These are phyloP conservation scores for Mentha longifolia DNA, from an alignment of 257 asterid species.

Conservation along the genomic window DNA sequence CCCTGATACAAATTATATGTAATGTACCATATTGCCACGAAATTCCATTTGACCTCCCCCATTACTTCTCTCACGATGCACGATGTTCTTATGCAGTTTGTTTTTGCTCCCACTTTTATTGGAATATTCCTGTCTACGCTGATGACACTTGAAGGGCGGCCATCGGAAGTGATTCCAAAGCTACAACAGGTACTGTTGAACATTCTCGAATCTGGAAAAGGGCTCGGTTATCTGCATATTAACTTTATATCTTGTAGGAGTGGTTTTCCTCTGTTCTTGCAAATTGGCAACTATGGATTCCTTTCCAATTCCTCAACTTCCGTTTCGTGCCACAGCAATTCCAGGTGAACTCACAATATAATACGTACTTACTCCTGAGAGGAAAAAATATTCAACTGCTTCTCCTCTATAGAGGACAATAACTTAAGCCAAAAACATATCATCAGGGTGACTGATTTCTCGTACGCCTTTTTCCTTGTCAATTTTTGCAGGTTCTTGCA, in stretches of 20 bases:
- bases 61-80: neutral
- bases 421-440: no score
- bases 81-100: constrained; percentile 49
- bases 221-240: neutral
- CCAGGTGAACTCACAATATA: constrained; percentile 51
- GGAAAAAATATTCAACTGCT: neutral
- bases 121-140: constrained; percentile 65
- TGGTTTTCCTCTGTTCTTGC: constrained; percentile 87
- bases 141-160: constrained; percentile 73
- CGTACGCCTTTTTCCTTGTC: constrained; percentile 5
- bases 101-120: constrained; percentile 72
- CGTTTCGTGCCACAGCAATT: constrained; percentile 90
- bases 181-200: constrained; percentile 65
- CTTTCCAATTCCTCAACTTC: constrained; percentile 87
- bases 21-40: no score
- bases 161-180: constrained; percentile 66
- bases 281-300: constrained; percentile 95
- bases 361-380: neutral
- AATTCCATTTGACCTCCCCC: neutral
- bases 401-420: neutral
- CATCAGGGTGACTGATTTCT: neutral
- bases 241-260: constrained; percentile 48
- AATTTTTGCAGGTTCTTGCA: constrained; percentile 84
- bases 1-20: no score
- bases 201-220: neutral